A percentile compares a stretch with the other conserved stretches of the same genome.
Conservation (phyloP, 2,329 filamentous ascomycete species). For the Aspergillus sclerotialis region DNA sequence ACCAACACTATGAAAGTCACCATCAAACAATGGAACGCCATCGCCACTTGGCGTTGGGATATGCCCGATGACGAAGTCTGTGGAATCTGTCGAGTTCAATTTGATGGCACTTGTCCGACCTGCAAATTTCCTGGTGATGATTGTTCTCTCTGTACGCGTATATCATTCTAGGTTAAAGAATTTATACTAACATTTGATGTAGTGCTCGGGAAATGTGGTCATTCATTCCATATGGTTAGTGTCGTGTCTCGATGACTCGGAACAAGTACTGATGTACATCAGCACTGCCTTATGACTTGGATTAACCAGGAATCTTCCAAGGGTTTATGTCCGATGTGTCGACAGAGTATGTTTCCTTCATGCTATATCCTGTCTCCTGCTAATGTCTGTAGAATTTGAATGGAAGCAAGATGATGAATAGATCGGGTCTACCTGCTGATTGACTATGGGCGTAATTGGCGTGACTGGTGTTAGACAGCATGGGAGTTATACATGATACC, state of each 20-base stretch:
- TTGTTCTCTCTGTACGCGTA: slow-evolving; percentile 71
- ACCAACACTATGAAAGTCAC: slow-evolving; percentile 74
- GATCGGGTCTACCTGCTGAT: neutral
- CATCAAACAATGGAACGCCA: slow-evolving; percentile 86
- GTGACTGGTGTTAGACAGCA: neutral
- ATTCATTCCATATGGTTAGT: slow-evolving; percentile 91
- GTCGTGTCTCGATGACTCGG: slow-evolving; percentile 6
- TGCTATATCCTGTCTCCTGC: slow-evolving; percentile 4
- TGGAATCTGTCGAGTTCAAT: slow-evolving; percentile 95
- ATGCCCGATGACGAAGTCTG: slow-evolving; percentile 96
- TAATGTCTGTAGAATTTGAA: slow-evolving; percentile 41
- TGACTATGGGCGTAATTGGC: neutral
- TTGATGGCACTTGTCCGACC: slow-evolving; percentile 93
- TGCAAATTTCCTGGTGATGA: slow-evolving; percentile 98
- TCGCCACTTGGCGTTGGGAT: slow-evolving; percentile 97
- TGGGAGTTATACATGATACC: slow-evolving; percentile 12
- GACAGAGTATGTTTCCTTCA: slow-evolving; percentile 61
- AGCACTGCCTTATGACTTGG: slow-evolving; percentile 88
- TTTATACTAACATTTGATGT: slow-evolving; percentile 1
- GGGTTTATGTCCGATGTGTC: slow-evolving; percentile 95
- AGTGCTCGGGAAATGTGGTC: slow-evolving; percentile 95
- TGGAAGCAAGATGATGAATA: slow-evolving; percentile 41
- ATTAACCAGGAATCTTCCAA: slow-evolving; percentile 90
- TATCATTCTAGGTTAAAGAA: neutral
- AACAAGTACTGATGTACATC: slow-evolving; percentile 5